These are phyloP conservation scores for Botrytis galanthina DNA, from an alignment of 2,329 filamentous ascomycete genomes.

Conservation along the genomic window DNA sequence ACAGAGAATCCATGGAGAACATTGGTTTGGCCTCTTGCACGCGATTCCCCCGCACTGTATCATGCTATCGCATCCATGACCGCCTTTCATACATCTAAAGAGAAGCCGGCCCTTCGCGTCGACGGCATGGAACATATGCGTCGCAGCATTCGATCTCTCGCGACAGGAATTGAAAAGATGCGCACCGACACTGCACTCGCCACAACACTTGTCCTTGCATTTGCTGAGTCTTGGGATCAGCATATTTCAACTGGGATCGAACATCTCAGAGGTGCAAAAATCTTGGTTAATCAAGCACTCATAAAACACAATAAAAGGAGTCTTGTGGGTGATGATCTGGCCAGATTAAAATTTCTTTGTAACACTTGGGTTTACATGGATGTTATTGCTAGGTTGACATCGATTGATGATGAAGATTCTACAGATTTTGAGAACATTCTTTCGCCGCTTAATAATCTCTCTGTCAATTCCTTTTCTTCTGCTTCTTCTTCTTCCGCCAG, in stretches of 20 bases:
- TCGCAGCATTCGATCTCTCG: conserved; percentile 58
- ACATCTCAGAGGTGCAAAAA: conserved; percentile 65
- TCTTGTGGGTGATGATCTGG: conserved; percentile 48
- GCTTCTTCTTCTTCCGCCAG: conserved; percentile 38
- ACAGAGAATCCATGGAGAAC: conserved; percentile 71
- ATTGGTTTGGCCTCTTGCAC: conserved; percentile 66
- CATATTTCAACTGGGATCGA: conserved; percentile 67
- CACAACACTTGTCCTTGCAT: conserved; percentile 67
- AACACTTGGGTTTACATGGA: conserved; percentile 76
- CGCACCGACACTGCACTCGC: conserved; percentile 63
- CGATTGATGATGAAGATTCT: conserved; percentile 50
- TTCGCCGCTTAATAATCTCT: conserved; percentile 38
- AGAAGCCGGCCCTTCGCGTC: conserved; percentile 55
- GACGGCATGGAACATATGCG: conserved; percentile 69
- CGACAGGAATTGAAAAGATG: conserved; percentile 61
- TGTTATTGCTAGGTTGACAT: conserved; percentile 66
- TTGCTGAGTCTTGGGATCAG: conserved; percentile 69
- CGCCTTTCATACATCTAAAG: conserved; percentile 63
- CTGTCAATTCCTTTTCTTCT: conserved; percentile 21
- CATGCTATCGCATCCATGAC: conserved; percentile 69
- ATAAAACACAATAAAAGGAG: conserved; percentile 44
- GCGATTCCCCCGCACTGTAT: conserved; percentile 61
- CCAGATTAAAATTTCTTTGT: conserved; percentile 63
- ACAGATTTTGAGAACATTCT: conserved; percentile 52
- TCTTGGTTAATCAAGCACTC: conserved; percentile 60